Percentiles rank a stretch among this genome's conserved stretches.
Conservation (phyloP, 1,284 basidiomycete species). For the Cryptococcus deneoformans region DNA sequence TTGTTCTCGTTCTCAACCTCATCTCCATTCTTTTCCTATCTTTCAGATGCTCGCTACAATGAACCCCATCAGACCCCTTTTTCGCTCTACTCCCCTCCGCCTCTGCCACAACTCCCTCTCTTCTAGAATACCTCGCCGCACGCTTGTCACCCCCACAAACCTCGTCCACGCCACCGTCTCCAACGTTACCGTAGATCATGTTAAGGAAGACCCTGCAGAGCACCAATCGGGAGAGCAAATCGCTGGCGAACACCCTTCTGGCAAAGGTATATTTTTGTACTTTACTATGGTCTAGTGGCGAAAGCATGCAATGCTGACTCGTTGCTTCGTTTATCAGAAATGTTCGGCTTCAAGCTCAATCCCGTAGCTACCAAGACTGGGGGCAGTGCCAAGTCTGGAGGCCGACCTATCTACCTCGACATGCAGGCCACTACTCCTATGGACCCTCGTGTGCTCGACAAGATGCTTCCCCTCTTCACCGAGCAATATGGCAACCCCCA, state of each 20-base stretch:
- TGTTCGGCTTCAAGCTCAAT: constrained; percentile 85
- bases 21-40: too few species aligned
- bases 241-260: constrained; percentile 17
- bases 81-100: constrained; percentile 11
- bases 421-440: constrained; percentile 99
- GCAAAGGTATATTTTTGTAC: constrained; percentile 26
- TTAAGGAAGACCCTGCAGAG: constrained; percentile 36
- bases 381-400: constrained; percentile 60
- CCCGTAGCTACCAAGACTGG: constrained; percentile 60
- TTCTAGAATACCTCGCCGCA: constrained; percentile 14
- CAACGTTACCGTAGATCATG: constrained; percentile 20
- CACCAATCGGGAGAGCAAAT: constrained; percentile 27
- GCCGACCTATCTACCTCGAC: constrained; percentile 89
- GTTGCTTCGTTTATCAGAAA: constrained; percentile 53
- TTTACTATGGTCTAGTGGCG: neutral
- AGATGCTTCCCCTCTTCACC: constrained; percentile 94
- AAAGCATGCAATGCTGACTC: neutral
- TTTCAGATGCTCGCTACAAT: constrained; percentile 2
- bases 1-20: too few species aligned
- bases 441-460: constrained; percentile 94
- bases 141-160: constrained; percentile 29
- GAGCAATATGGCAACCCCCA: constrained; percentile 99
- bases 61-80: constrained; percentile 23
- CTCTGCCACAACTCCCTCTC: constrained; percentile 6
- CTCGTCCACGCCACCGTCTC: constrained; percentile 29